Base-by-base conservation (phyloP, 2,329 filamentous ascomycete species). In the Scedosporium minutisporum region DNA sequence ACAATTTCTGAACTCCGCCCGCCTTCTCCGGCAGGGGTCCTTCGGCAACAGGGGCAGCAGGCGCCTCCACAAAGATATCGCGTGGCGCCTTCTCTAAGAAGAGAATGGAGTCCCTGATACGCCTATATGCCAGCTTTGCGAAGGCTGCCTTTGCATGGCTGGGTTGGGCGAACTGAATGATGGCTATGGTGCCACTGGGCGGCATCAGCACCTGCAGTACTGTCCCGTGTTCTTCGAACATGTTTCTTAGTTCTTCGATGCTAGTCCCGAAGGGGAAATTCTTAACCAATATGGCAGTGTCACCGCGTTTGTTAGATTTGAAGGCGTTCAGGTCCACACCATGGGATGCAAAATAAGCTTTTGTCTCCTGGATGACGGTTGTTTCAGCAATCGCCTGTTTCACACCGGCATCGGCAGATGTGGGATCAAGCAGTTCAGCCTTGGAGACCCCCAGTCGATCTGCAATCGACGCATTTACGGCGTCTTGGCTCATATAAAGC, bases 401-500 rank as follows among this genome's bases (percentile, higher is more conserved):
- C 63, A 99, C 90, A 55, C 91, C 93, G 64, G 93, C 92, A 75
- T 97, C 92, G 63, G 93, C 87, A 64, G 91, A 96, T 3, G 93
- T 96, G n/a, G 93, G 95, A 75, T 99, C 93, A 57, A 99, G 81
- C 63, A 99, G 77, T 69, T 96, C 92, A 10, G 91, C 87, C 78
- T 99, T 99, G 62, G 89, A 88, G 63, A 99, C 85, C 57, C 93
- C 93, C 63, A 99, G 81, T 62, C 93, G 88, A 71, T 88, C 86
- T 58, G 95, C 91, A 65, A 96, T 86, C 5, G 93, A 96, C 58
- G 90, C 87, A 76, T 97, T 93, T 61, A 99, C 92, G 60, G 95
- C 91, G 78, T 99, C 93, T 77, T 91, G 89, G 75, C 89, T 97
- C 90, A 99, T 96, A 75, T 95, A 99, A n/a, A 99, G 80, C n/a